Evolutionary conservation across 139 green algal species (phyloP), one percentile per base, ranked within the genome.

Genomic region (Pedinophyceae sp.): DNA sequence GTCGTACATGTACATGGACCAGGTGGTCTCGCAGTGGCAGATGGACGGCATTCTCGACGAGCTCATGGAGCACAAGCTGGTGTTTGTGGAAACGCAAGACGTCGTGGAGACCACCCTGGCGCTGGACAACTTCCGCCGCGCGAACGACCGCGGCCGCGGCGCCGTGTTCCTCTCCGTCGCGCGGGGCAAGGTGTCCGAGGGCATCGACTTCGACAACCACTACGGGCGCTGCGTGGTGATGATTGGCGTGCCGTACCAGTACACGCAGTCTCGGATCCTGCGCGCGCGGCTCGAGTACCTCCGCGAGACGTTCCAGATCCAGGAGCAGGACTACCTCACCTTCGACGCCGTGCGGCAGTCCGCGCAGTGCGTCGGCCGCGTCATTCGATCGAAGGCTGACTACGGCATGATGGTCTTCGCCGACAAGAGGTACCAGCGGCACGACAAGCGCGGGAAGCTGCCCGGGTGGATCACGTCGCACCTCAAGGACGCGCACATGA

Each of bases 11-110:
- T 99, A 99, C 78, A 99, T 99, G 91, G 89, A 99, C 56, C 54
- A 60, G 18, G 93, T 95, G 48, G 77, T 96, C 23, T 72, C 67
- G 27, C 78, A 76, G 46, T 99, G 91, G 91, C 76, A 96, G 57
- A 82, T 95, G 54, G 86, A 92, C 69, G 88, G 90, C 41, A 73
- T 98, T 22, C 72, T 98, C 38, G 57, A 80, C 62, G 85, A 97
- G 51, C 57, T 98, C 24, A 89, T 94, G 77, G 45, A 70, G 46
- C 73, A 93, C 76, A 98, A 98, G 69, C 78, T 98, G 27, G 74
- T 96, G 13, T 98, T 97, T 76, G 91, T 98, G 1, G 88, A 97
- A 71, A 97, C 90, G 25, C 76, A 91, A 69, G 91, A 99, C 52
- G 91, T 99, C 53, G 81, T 95, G 61, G 90, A 99, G 80, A 97